Evolutionary conservation across 768 basidiomycete genomes (phyloP), one percentile per base, ranked within the genome.

Genomic region (Fibroporia radiculosa): DNA sequence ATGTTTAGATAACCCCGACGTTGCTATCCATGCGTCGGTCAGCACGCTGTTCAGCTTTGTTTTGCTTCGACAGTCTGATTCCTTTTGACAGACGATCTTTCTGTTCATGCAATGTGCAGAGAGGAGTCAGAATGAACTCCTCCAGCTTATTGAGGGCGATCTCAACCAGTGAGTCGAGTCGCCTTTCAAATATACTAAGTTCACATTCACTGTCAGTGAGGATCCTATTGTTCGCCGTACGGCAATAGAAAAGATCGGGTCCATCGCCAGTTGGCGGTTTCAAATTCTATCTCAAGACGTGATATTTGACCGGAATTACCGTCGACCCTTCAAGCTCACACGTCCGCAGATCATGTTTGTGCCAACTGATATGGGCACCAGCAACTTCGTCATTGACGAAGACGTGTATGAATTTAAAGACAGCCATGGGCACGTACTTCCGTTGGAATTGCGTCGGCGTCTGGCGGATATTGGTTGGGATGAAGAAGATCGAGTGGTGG

Each of bases 391-490:
- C 2, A 69, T 67, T 22, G 71, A 74, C 23, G 77, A 82, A 43
- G 75, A 74, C 45, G 53, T 64, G 0, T 70, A 71, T 13, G 75
- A 77, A 27, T 55, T 62, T 35, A 71, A 71, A 41, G 71, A 76
- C 42, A 72, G 66, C 20, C 54, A 66, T 34, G 70, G 69, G 3
- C 58, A 61, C 26, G 59, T 58, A 0, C 65, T 90, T 11, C 84
- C 86, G 3, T 50, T 69, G 12, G 85, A 88, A 53, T 58, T 87
- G 27, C 71, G 74, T 42, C 76, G 77, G 48, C 75, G 78, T 33
- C 66, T 90, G 14, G 72, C 76, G 1, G 83, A 88, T 47, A 79
- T 90, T 39, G 85, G 84, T 12, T 90, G 84, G 84, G 73, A 70
- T 4, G 72, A 81, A 29, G 80, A 84, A 24, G 72, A 78, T 43